These are phyloP conservation scores for Botrytis fabae DNA, from an alignment of 2,329 filamentous ascomycete genomes.

Conservation along the genomic window DNA sequence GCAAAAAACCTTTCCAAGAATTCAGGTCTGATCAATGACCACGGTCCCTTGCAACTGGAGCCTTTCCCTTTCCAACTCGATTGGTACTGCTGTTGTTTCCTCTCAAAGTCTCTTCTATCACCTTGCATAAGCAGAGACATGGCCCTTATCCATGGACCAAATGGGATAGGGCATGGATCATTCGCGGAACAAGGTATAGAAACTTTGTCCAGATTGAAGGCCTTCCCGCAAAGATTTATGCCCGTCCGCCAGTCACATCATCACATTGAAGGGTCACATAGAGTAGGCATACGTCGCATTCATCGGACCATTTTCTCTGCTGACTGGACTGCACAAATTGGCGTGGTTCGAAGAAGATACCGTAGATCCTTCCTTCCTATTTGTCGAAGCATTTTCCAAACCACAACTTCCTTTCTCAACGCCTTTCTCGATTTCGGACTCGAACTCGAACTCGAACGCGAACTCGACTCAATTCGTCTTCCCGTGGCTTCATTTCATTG, in stretches of 20 bases:
- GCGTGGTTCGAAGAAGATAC: not conserved
- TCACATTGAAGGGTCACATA: constrained; percentile 10
- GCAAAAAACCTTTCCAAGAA: not conserved
- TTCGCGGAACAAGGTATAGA: constrained; percentile 5
- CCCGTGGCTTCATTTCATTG: constrained; percentile 4
- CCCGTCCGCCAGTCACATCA: not conserved
- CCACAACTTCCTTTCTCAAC: constrained; percentile 10
- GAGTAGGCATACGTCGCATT: not conserved
- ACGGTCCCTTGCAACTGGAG: constrained; percentile 5
- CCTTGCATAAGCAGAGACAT: constrained; percentile 14
- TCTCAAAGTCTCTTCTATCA: constrained; percentile 11
- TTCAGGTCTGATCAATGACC: not conserved
- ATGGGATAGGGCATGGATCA: constrained; percentile 4
- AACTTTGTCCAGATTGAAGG: constrained; percentile 16
- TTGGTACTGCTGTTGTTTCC: not conserved
- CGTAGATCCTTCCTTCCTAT: constrained; percentile 16
- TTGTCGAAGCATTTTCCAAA: not conserved
- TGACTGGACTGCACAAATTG: not conserved
- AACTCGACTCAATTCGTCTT: not conserved
- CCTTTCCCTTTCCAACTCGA: not conserved
- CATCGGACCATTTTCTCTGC: not conserved
- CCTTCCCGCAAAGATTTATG: constrained; percentile 17
- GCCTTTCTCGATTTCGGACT: constrained; percentile 1
- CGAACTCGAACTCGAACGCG: not conserved
- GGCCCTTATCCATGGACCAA: not conserved